These are phyloP conservation scores for Aspergillus hortae DNA, from an alignment of 2,329 filamentous ascomycete species.

Conservation along the genomic window DNA sequence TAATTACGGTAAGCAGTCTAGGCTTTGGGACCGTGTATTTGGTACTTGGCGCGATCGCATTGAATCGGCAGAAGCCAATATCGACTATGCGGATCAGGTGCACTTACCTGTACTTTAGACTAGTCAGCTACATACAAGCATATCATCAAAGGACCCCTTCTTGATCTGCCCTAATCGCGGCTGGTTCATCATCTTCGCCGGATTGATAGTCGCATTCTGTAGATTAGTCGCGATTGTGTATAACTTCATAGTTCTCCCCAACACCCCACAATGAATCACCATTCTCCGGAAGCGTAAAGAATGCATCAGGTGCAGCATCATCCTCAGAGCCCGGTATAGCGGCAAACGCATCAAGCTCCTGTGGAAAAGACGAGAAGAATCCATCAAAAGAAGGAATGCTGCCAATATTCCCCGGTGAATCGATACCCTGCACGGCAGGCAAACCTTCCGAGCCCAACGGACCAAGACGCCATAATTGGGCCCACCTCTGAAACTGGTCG, in stretches of 20 bases:
- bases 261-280: not conserved
- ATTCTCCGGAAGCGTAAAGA: not conserved
- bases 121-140: too few relatives aligned
- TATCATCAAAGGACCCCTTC: slow-evolving; percentile 48
- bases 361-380: slow-evolving; percentile 17
- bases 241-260: not conserved
- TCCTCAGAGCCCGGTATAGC: slow-evolving; percentile 6
- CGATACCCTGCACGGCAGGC: not conserved
- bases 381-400: slow-evolving; percentile 13
- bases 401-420: slow-evolving; percentile 3
- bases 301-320: not conserved
- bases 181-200: slow-evolving; percentile 46
- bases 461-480: slow-evolving; percentile 36
- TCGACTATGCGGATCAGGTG: not conserved
- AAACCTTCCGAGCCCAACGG: not conserved
- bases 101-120: too few relatives aligned
- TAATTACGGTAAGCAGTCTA: not conserved
- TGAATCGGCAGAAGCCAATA: not conserved
- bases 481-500: slow-evolving; percentile 44
- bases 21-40: not conserved
- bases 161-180: slow-evolving; percentile 48
- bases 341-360: slow-evolving; percentile 11
- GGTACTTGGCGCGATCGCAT: not conserved
- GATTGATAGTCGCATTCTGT: slow-evolving; percentile 49
- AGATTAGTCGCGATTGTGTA: slow-evolving; percentile 34